Evolutionary conservation across 257 asterid species (phyloP).

Genomic region (Plantago elongata): DNA sequence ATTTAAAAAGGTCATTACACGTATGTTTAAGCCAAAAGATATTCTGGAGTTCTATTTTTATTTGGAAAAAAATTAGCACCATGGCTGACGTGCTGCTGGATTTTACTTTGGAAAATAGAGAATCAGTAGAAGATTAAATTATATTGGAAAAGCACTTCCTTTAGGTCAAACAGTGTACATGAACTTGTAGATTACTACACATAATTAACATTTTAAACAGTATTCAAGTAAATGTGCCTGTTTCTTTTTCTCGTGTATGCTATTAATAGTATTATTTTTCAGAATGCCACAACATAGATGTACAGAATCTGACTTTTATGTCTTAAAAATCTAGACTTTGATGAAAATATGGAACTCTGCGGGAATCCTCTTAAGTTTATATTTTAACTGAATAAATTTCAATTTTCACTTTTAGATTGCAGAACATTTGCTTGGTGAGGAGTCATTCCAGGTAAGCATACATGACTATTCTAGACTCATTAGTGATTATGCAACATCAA

Average conservation of each 20-base stretch:
- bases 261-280: too few relatives aligned
- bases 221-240: too few relatives aligned
- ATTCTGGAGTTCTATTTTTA: too few relatives aligned
- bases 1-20: too few relatives aligned
- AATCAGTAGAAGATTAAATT: too few relatives aligned
- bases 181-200: neutral
- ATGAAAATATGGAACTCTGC: neutral
- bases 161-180: neutral
- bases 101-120: too few relatives aligned
- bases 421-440: conserved; percentile 65
- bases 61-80: too few relatives aligned
- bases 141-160: too few relatives aligned
- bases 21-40: too few relatives aligned
- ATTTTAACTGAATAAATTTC: conserved; percentile 11
- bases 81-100: too few relatives aligned
- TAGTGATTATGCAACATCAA: conserved; percentile 49
- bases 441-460: conserved; percentile 60
- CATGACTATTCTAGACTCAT: conserved; percentile 72
- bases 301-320: neutral
- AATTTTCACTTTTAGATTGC: conserved; percentile 47
- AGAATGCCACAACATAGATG: neutral
- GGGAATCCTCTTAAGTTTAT: neutral
- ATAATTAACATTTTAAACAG: too few relatives aligned
- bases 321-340: neutral
- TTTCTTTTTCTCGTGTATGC: too few relatives aligned